A percentile compares a stretch with the other conserved stretches of the same genome.
Conservation (phyloP, 345 rosid species). For the Citrus sp. region DNA sequence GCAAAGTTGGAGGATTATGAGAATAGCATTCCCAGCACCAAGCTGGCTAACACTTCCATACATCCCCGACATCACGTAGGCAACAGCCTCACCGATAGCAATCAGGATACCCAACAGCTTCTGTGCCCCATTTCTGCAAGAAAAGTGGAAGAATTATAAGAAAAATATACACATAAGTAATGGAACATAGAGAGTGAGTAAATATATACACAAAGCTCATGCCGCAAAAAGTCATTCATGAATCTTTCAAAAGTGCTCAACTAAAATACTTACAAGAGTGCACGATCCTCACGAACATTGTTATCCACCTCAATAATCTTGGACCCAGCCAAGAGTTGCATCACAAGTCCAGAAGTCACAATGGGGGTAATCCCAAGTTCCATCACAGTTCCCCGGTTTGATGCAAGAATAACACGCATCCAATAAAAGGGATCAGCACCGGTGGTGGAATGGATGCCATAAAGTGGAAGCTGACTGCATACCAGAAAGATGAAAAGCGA, state of each 20-base stretch:
- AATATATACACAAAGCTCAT: background rate
- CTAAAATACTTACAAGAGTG: constrained; percentile 47
- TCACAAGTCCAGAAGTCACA: constrained; percentile 65
- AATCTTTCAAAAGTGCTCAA: background rate
- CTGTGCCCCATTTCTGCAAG: constrained; percentile 57
- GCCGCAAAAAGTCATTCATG: background rate
- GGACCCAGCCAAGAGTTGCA: constrained; percentile 73
- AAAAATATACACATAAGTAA: background rate
- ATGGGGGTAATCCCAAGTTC: constrained; percentile 77
- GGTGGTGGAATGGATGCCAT: constrained; percentile 65
- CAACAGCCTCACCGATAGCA: constrained; percentile 68
- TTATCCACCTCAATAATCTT: constrained; percentile 79
- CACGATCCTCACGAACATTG: constrained; percentile 69
- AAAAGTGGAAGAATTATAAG: background rate
- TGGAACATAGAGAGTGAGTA: background rate
- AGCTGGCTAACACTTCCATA: constrained; percentile 62
- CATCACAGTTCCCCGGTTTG: constrained; percentile 76
- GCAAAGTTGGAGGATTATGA: constrained; percentile 40
- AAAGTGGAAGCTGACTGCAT: constrained; percentile 76
- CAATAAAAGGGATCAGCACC: constrained; percentile 76
- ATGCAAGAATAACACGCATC: constrained; percentile 81
- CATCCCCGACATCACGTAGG: constrained; percentile 64
- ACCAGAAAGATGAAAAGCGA: constrained; percentile 62
- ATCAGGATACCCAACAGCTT: constrained; percentile 66
- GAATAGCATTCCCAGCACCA: constrained; percentile 62